phyloP scores from a whole-genome alignment of 257 asterid genomes.

The Striga asiatica region DNA sequence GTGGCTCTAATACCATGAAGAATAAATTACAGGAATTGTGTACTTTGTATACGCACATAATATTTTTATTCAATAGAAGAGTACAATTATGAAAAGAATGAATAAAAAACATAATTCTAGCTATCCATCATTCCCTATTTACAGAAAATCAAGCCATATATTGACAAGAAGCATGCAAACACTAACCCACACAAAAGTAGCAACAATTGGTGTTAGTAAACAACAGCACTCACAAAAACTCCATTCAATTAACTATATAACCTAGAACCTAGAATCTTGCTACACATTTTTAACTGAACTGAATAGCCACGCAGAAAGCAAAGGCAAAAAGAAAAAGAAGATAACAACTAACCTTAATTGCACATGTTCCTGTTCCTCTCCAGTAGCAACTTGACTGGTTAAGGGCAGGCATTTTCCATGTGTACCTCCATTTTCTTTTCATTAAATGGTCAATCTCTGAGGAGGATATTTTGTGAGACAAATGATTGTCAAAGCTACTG shows the following conservation, averaged over 20 bases:
- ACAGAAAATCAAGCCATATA: no score
- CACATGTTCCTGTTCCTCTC: conserved; percentile 77
- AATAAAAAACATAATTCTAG: no score
- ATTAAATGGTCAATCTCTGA: conserved; percentile 36
- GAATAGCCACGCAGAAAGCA: conserved; percentile 8
- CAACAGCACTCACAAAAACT: neutral
- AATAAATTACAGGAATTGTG: no score
- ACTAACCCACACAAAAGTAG: neutral
- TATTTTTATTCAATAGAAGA: no score
- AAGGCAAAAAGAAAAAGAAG: neutral
- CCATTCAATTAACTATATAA: conserved; percentile 2
- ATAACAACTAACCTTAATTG: conserved; percentile 40
- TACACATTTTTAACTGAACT: neutral
- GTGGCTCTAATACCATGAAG: no score
- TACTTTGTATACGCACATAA: no score
- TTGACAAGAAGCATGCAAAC: neutral
- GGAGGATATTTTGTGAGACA: conserved; percentile 45
- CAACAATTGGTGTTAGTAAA: neutral
- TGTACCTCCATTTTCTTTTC: conserved; percentile 57
- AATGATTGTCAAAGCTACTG: conserved; percentile 59
- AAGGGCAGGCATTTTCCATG: conserved; percentile 66
- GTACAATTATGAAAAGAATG: no score
- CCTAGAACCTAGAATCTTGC: neutral
- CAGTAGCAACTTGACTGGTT: conserved; percentile 56
- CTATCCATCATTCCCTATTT: no score